These are phyloP conservation scores for Hygrocybe punicea DNA, from an alignment of 768 basidiomycete species.

Conservation along the genomic window DNA sequence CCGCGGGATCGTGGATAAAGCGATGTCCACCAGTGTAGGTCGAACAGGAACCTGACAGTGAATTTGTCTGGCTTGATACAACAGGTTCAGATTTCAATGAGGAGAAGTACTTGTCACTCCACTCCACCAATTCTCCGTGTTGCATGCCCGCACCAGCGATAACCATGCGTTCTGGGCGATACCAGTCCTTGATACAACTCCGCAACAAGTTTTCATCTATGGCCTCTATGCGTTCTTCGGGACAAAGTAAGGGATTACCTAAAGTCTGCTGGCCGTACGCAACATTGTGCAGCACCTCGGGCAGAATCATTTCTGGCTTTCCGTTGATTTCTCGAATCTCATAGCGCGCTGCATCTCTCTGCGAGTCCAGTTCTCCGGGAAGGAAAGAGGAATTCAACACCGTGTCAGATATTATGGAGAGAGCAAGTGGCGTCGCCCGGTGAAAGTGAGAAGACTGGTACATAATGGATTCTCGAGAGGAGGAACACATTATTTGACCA, in stretches of 20 bases:
- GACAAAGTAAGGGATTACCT: slow-evolving; percentile 89
- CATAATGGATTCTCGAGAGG: slow-evolving; percentile 92
- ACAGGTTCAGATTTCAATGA: slow-evolving; percentile 46
- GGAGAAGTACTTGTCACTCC: slow-evolving; percentile 82
- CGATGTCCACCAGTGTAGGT: slow-evolving; percentile 84
- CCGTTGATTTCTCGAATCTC: slow-evolving; percentile 83
- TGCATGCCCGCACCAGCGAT: slow-evolving; percentile 91
- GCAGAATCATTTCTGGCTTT: slow-evolving; percentile 92
- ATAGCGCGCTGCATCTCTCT: slow-evolving; percentile 84
- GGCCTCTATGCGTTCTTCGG: slow-evolving; percentile 70
- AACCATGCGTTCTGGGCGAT: slow-evolving; percentile 91
- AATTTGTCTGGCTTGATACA: slow-evolving; percentile 20
- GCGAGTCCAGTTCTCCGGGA: slow-evolving; percentile 74
- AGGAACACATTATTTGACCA: slow-evolving; percentile 88
- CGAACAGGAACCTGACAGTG: slow-evolving; percentile 41
- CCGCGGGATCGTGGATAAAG: slow-evolving; percentile 55
- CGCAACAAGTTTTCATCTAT: slow-evolving; percentile 63
- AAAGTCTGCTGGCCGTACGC: slow-evolving; percentile 76
- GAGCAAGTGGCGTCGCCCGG: slow-evolving; percentile 70
- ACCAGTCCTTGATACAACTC: slow-evolving; percentile 74
- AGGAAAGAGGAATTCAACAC: slow-evolving; percentile 74
- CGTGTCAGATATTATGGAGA: slow-evolving; percentile 90
- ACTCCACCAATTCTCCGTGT: slow-evolving; percentile 83
- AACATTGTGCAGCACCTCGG: slow-evolving; percentile 83
- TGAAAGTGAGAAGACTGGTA: slow-evolving; percentile 97